Conservation (phyloP, 495 filamentous ascomycete genomes). For the Jackrogersella minutella region DNA sequence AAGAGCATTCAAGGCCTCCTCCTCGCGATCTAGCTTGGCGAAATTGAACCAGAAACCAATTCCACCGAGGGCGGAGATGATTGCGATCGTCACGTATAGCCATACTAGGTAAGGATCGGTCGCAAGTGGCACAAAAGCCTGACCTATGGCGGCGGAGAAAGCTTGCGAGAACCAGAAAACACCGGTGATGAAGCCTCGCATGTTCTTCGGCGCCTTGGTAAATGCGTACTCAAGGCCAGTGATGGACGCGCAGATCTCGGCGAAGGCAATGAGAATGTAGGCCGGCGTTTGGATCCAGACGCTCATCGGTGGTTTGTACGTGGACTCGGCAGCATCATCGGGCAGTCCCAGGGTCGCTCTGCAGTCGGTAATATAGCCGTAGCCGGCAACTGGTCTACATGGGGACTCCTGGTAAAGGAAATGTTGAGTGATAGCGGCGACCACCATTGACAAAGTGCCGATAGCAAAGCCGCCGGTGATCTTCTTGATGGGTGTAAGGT, state of each 20-base stretch:
- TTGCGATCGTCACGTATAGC: constrained; percentile 69
- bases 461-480: constrained; percentile 74
- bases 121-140: constrained; percentile 71
- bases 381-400: constrained; percentile 57
- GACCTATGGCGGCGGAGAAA: constrained; percentile 71
- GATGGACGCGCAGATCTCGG: constrained; percentile 54
- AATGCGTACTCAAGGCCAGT: constrained; percentile 72
- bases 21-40: constrained; percentile 65
- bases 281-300: constrained; percentile 38
- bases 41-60: constrained; percentile 69
- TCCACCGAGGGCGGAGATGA: constrained; percentile 67
- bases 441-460: constrained; percentile 69
- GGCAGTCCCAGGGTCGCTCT: constrained; percentile 35
- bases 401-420: constrained; percentile 72
- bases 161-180: constrained; percentile 75
- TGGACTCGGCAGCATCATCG: constrained; percentile 25
- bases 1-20: constrained; percentile 71
- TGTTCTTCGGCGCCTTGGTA: constrained; percentile 79
- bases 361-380: constrained; percentile 53
- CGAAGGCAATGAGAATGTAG: constrained; percentile 32
- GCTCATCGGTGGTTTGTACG: constrained; percentile 55
- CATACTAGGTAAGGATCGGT: constrained; percentile 71
- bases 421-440: constrained; percentile 69
- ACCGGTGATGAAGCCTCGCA: constrained; percentile 76
- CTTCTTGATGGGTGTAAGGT: constrained; percentile 76